These are phyloP conservation scores for Sugiyamaella novakii DNA, from an alignment of 1,139 yeast species.

Conservation along the genomic window DNA sequence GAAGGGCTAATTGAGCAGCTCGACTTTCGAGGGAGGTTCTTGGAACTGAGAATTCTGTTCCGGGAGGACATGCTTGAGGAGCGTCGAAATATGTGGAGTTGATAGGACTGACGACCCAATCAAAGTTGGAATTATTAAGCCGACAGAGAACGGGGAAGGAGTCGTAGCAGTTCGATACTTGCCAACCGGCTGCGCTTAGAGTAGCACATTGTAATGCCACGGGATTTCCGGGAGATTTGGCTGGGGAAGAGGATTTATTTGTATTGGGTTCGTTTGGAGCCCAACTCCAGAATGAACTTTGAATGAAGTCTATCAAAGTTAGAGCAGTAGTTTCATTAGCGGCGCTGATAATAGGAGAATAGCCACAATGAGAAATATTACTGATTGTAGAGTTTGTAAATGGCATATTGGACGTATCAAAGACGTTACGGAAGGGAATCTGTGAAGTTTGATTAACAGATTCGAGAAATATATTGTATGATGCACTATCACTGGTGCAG, in stretches of 20 bases:
- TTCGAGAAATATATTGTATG: background rate
- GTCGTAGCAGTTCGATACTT: constrained; percentile 64
- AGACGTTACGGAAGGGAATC: constrained; percentile 14
- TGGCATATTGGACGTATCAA: constrained; percentile 15
- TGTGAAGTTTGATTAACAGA: constrained; percentile 3
- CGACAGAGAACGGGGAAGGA: constrained; percentile 60
- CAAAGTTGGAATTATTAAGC: constrained; percentile 38
- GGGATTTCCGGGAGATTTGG: constrained; percentile 29
- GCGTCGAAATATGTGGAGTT: constrained; percentile 57
- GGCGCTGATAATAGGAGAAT: constrained; percentile 58
- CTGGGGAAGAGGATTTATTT: constrained; percentile 18
- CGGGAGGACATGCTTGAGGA: constrained; percentile 52
- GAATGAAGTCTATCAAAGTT: constrained; percentile 24
- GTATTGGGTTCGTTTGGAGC: constrained; percentile 54
- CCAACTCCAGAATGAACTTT: constrained; percentile 70
- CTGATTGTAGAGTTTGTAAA: constrained; percentile 43
- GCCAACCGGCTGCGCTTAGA: constrained; percentile 54
- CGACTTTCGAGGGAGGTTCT: constrained; percentile 51
- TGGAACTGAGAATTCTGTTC: constrained; percentile 61
- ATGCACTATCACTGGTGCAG: constrained; percentile 4
- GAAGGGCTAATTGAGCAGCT: constrained; percentile 30
- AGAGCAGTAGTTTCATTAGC: constrained; percentile 22
- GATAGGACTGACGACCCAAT: constrained; percentile 52
- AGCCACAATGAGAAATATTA: constrained; percentile 55
- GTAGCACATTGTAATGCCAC: constrained; percentile 66